These are phyloP conservation scores for Blastocystis sp. DNA, from an alignment of 352 stramenopile genomes.

Conservation along the genomic window DNA sequence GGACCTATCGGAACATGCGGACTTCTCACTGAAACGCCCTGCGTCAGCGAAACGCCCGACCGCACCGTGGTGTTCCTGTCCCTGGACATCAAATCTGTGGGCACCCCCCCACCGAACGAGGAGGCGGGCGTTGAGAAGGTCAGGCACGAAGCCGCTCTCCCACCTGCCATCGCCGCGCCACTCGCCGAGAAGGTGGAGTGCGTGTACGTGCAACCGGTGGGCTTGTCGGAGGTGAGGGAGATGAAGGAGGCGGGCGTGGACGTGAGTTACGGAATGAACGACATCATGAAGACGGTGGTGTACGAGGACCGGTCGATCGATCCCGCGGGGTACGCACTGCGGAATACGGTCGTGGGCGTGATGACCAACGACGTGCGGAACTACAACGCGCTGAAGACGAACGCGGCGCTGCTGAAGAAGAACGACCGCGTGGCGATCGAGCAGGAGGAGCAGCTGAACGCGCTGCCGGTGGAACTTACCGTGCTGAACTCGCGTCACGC, in stretches of 20 bases:
- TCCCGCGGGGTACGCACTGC: slow-evolving; percentile 47
- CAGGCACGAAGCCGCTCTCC: slow-evolving; percentile 20
- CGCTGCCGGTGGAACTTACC: not conserved
- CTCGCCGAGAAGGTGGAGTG: slow-evolving; percentile 13
- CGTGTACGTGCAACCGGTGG: slow-evolving; percentile 25
- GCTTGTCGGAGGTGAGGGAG: not conserved
- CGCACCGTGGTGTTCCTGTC: slow-evolving; percentile 40
- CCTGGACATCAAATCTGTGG: slow-evolving; percentile 7
- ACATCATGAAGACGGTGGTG: slow-evolving; percentile 69
- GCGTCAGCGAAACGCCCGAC: not conserved
- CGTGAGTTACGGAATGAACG: slow-evolving; percentile 49
- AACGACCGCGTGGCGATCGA: not conserved
- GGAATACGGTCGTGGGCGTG: slow-evolving; percentile 40
- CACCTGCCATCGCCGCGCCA: slow-evolving; percentile 48
- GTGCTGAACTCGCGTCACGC: slow-evolving; percentile 5
- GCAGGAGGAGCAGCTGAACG: not conserved
- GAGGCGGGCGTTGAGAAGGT: not conserved
- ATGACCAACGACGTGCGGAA: slow-evolving; percentile 31
- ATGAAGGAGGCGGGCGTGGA: not conserved
- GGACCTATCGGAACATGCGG: slow-evolving; percentile 30
- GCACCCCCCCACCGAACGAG: not conserved
- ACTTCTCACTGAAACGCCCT: slow-evolving; percentile 15
- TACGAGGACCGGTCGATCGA: slow-evolving; percentile 56
- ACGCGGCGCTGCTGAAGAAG: not conserved
- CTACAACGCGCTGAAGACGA: slow-evolving; percentile 7